Conservation (phyloP, 2,329 filamentous ascomycete species). For the Colletotrichum coccodes region DNA sequence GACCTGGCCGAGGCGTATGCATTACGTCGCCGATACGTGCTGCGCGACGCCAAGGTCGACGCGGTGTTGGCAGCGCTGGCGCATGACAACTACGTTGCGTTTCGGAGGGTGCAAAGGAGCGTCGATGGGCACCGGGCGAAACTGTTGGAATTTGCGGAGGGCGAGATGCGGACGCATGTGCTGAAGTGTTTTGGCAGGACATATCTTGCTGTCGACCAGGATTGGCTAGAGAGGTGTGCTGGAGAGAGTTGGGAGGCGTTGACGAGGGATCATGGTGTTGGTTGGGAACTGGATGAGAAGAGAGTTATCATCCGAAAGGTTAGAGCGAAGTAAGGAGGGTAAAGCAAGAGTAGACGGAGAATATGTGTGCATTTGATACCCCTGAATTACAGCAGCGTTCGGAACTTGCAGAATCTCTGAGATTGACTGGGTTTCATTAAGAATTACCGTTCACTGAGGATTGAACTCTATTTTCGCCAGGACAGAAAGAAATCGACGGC, state of each 20-base stretch:
- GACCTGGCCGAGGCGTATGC: slow-evolving; percentile 80
- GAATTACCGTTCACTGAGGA: neutral
- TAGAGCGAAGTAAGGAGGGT: slow-evolving; percentile 35
- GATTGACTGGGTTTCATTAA: rapidly evolving
- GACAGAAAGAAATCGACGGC: no score
- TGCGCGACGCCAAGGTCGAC: slow-evolving; percentile 76
- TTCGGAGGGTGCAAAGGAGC: slow-evolving; percentile 74
- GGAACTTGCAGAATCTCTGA: neutral
- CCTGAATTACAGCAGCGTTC: slow-evolving; percentile 17
- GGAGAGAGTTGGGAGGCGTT: slow-evolving; percentile 79
- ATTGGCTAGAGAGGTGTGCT: slow-evolving; percentile 75
- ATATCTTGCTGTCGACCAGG: slow-evolving; percentile 78
- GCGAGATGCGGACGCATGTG: slow-evolving; percentile 77
- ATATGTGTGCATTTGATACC: slow-evolving; percentile 19
- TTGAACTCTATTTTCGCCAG: no score
- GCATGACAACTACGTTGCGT: slow-evolving; percentile 84
- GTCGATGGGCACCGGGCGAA: slow-evolving; percentile 85
- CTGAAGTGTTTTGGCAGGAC: slow-evolving; percentile 87
- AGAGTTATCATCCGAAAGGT: slow-evolving; percentile 79
- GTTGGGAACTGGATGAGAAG: slow-evolving; percentile 82
- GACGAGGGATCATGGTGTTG: slow-evolving; percentile 75
- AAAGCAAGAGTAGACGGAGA: neutral
- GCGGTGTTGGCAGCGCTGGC: slow-evolving; percentile 75
- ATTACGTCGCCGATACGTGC: slow-evolving; percentile 68
- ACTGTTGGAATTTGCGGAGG: slow-evolving; percentile 84